phyloP scores from a whole-genome alignment of 352 stramenopile species.

The Phytophthora kernoviae region DNA sequence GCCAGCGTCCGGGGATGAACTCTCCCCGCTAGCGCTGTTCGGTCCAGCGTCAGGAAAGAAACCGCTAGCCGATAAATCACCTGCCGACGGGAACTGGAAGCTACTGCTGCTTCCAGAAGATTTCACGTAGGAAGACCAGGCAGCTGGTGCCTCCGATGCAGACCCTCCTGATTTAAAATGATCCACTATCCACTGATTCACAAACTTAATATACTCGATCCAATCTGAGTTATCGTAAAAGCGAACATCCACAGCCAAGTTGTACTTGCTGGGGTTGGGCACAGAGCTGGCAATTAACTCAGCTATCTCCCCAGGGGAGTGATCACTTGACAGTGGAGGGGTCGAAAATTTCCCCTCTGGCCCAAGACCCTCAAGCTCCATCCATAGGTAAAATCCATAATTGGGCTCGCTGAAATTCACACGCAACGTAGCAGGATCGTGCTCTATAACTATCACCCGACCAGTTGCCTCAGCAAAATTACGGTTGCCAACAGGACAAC shows the following conservation, averaged over 20 bases:
- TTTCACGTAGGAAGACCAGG: slow-evolving; percentile 12
- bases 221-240: slow-evolving; percentile 39
- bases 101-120: slow-evolving; percentile 10
- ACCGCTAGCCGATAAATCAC: slow-evolving; percentile 5
- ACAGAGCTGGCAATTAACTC: slow-evolving; percentile 19
- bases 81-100: slow-evolving; percentile 15
- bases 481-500: slow-evolving; percentile 30
- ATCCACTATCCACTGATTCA: slow-evolving; percentile 32
- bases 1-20: slow-evolving; percentile 7
- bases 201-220: slow-evolving; percentile 23
- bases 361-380: slow-evolving; percentile 27
- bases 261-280: slow-evolving; percentile 25
- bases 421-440: slow-evolving; percentile 15
- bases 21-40: slow-evolving; percentile 11
- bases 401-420: slow-evolving; percentile 24
- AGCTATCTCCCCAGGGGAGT: slow-evolving; percentile 19
- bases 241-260: slow-evolving; percentile 36
- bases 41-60: slow-evolving; percentile 4
- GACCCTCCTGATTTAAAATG: slow-evolving; percentile 19
- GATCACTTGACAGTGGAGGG: slow-evolving; percentile 19
- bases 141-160: slow-evolving; percentile 8
- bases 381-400: slow-evolving; percentile 33
- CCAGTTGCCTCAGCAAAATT: slow-evolving; percentile 29
- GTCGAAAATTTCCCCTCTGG: slow-evolving; percentile 29
- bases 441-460: slow-evolving; percentile 34